These are phyloP conservation scores for Salix exigua DNA, from an alignment of 345 rosid genomes.

Conservation along the genomic window DNA sequence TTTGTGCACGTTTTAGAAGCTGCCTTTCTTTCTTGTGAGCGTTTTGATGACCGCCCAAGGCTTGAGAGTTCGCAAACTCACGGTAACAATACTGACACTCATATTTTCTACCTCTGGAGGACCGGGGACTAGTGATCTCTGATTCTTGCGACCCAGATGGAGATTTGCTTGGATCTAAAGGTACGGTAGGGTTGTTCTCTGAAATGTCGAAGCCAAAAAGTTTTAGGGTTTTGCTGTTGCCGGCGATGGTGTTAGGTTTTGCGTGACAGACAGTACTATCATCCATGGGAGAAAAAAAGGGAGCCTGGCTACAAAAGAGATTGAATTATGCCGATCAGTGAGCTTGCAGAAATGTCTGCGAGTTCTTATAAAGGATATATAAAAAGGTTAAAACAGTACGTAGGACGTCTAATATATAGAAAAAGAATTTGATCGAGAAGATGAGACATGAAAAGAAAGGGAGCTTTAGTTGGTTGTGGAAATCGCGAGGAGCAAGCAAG, in stretches of 20 bases:
- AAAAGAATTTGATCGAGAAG: constrained; percentile 9
- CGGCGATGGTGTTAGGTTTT: constrained; percentile 21
- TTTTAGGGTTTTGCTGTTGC: constrained; percentile 38
- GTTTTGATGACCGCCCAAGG: constrained; percentile 28
- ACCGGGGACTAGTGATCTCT: background rate
- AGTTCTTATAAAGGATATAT: background rate
- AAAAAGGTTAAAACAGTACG: background rate
- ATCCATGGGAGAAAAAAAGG: constrained; percentile 21
- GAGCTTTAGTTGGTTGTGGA: constrained; percentile 35
- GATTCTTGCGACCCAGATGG: constrained; percentile 23
- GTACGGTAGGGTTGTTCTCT: constrained; percentile 18
- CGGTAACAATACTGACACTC: constrained; percentile 28
- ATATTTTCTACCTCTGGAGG: constrained; percentile 13
- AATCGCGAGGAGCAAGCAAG: constrained; percentile 19
- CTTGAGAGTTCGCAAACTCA: constrained; percentile 27
- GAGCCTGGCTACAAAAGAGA: background rate
- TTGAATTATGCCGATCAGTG: background rate
- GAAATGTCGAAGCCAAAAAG: constrained; percentile 63
- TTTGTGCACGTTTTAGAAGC: constrained; percentile 24
- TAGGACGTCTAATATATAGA: background rate
- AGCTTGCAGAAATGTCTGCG: background rate
- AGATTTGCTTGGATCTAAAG: constrained; percentile 1
- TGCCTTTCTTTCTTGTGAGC: constrained; percentile 31
- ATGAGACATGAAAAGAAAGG: constrained; percentile 10
- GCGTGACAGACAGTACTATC: constrained; percentile 21